A percentile compares a stretch with the other conserved stretches of the same genome.
These are phyloP conservation scores for Coleophoma cylindrospora DNA, from an alignment of 2,329 filamentous ascomycete species.

Conservation along the genomic window DNA sequence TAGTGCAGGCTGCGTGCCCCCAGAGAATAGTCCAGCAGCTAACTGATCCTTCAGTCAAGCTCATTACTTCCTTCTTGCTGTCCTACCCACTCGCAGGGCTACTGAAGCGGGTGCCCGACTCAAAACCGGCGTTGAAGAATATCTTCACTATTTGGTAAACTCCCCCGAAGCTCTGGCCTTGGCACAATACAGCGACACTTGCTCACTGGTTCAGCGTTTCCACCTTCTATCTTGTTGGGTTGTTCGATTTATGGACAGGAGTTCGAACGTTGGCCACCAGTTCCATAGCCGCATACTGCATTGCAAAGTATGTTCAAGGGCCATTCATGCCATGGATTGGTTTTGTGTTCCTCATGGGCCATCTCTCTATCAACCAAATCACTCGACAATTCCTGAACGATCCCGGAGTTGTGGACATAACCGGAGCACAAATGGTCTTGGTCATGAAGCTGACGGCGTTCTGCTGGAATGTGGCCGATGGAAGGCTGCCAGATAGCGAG, in stretches of 20 bases:
- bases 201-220: constrained; percentile 50
- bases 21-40: background rate
- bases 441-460: constrained; percentile 97
- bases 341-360: constrained; percentile 90
- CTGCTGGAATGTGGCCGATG: constrained; percentile 97
- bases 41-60: constrained; percentile 65
- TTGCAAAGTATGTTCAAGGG: constrained; percentile 77
- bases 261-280: constrained; percentile 75
- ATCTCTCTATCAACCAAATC: constrained; percentile 90
- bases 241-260: constrained; percentile 90
- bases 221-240: constrained; percentile 85
- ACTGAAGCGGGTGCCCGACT: constrained; percentile 86
- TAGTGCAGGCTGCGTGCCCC: background rate
- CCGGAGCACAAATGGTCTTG: constrained; percentile 94
- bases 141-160: constrained; percentile 72
- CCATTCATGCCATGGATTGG: constrained; percentile 97
- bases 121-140: constrained; percentile 80
- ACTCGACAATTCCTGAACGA: constrained; percentile 67
- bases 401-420: constrained; percentile 74
- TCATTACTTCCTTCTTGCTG: constrained; percentile 82
- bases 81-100: constrained; percentile 88
- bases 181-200: constrained; percentile 6
- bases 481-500: constrained; percentile 69
- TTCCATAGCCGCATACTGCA: constrained; percentile 73
- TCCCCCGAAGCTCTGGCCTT: constrained; percentile 3